Conservation (phyloP, 805 yeast species). For the Kodamaea kakaduensis region DNA sequence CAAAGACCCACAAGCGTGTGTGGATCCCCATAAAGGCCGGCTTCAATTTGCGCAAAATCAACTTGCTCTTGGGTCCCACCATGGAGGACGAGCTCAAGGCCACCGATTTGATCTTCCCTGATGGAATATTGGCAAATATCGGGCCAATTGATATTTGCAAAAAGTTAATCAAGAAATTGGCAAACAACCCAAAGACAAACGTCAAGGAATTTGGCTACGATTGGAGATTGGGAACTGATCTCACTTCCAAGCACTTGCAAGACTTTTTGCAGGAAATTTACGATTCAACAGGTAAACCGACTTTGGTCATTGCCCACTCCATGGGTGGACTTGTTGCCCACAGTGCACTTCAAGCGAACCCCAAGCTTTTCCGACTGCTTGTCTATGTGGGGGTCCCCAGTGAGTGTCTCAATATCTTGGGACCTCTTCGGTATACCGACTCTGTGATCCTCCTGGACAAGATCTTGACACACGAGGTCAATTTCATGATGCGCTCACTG, state of each 20-base stretch:
- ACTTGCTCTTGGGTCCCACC: conserved; percentile 67
- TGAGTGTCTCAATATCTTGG: conserved; percentile 80
- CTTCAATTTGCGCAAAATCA: conserved; percentile 63
- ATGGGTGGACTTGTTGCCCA: conserved; percentile 93
- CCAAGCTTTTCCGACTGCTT: conserved; percentile 67
- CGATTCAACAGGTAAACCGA: conserved; percentile 50
- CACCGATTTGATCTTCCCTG: conserved; percentile 54
- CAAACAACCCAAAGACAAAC: conserved; percentile 51
- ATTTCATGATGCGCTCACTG: conserved; percentile 84
- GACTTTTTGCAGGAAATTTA: conserved; percentile 46
- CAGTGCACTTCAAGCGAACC: conserved; percentile 65
- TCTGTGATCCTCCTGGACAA: conserved; percentile 69
- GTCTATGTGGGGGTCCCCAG: conserved; percentile 82
- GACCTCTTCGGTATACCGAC: conserved; percentile 83
- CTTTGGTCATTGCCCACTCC: conserved; percentile 78
- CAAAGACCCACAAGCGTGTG: conserved; percentile 56
- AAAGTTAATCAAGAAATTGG: conserved; percentile 52
- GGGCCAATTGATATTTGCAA: conserved; percentile 84
- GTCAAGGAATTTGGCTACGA: conserved; percentile 86
- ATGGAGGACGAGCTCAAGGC: conserved; percentile 65
- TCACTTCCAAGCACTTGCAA: conserved; percentile 49
- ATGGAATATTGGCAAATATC: conserved; percentile 72
- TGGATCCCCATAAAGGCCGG: conserved; percentile 93
- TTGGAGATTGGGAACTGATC: conserved; percentile 76
- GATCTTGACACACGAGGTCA: conserved; percentile 73